Evolutionary conservation across 2,329 filamentous ascomycete genomes (phyloP), one percentile per base, ranked within the genome.

Genomic region (Penicillium sp.): DNA sequence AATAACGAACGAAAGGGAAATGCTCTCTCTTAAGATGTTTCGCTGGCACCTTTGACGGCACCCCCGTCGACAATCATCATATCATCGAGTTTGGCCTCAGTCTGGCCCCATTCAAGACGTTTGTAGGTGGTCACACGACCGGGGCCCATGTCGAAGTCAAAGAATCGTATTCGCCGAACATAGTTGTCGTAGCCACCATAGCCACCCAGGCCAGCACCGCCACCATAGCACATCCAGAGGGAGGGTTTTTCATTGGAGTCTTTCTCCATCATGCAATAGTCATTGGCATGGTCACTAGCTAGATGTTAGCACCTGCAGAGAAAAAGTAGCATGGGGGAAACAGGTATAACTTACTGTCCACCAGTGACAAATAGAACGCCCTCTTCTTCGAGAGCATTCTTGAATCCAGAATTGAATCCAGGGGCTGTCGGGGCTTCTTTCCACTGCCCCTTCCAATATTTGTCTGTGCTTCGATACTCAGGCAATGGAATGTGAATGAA

Each of bases 171-270:
- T 26, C 92, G 86, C 23, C 94, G 88, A 67, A 92, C 83, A 70
- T 89, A 97, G 3, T 88, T 89, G 37, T 87, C 87, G 70, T 97
- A 97, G 5, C 93, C 92, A 18, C 89, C 94, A 70, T 99, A 99
- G 0, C 94, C 94, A 51, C 94, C 94, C 66, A 99, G 96, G 1
- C 94, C 94, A 24, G 87, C 85, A 23, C 90, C 94, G 28, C 94
- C 94, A 8, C 87, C 93, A 73, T 97, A 97, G 79, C 94, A 99
- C 92, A 99, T 96, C 94, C 94, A 99, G 2, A 97, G 77, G 26
- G 88, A 83, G 0, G 89, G 87, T 45, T 81, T 81, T n/a, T 79
- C 74, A 19, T 77, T 77, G 26, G 79, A 73, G 36, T 82, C 75
- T 48, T 83, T 68, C 29, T 78, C 86, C 8, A 97, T 81, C 59